Percentiles rank a stretch among this genome's conserved stretches.
Conservation (phyloP, 495 filamentous ascomycete genomes). For the Ramalina intermedia region DNA sequence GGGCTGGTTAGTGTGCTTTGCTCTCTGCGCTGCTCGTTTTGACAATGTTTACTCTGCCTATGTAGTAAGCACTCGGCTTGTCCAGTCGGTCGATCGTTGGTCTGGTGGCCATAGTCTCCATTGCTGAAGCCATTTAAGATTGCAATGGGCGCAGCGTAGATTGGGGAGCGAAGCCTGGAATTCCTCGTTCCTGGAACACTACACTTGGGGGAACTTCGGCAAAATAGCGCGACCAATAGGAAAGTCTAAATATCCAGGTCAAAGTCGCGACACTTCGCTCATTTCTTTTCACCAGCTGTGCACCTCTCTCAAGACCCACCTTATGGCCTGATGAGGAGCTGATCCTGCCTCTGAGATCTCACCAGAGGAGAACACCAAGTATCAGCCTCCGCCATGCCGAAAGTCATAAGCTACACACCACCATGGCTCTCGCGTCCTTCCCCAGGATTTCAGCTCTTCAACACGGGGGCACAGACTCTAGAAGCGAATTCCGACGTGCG, state of each 20-base stretch:
- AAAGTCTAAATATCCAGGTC: not conserved
- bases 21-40: not conserved
- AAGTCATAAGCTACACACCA: slow-evolving; percentile 66
- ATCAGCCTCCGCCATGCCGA: slow-evolving; percentile 45
- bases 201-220: not conserved
- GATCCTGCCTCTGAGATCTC: not conserved
- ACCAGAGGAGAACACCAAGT: not conserved
- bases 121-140: slow-evolving; percentile 12
- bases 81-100: slow-evolving; percentile 78
- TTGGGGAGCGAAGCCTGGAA: not conserved
- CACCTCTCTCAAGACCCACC: not conserved
- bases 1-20: not conserved
- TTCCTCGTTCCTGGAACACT: not conserved
- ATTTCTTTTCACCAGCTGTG: not conserved
- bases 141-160: slow-evolving; percentile 1
- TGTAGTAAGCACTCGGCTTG: slow-evolving; percentile 77
- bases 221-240: not conserved
- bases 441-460: slow-evolving; percentile 61
- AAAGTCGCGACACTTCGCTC: not conserved
- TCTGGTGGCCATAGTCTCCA: slow-evolving; percentile 13
- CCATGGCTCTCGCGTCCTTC: slow-evolving; percentile 65
- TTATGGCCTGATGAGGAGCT: too few species aligned
- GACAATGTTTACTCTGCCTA: slow-evolving; percentile 46
- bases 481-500: slow-evolving; percentile 13
- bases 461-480: slow-evolving; percentile 15